Evolutionary conservation across 305 asterid species (phyloP), one percentile per base, ranked within the genome.

Genomic region (Ilex paraguariensis): DNA sequence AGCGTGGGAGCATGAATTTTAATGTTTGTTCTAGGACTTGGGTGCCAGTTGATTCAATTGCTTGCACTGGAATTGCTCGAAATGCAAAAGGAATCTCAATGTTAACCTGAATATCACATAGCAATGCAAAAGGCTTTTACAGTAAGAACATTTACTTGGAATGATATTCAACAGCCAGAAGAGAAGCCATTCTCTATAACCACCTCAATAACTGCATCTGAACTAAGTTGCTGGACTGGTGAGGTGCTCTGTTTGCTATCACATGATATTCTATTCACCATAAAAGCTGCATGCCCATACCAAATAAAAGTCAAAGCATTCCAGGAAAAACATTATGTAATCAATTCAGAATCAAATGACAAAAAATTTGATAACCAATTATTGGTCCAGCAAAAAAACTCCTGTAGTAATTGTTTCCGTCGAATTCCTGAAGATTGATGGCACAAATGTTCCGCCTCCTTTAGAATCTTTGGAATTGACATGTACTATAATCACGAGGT

Each of bases 191-290:
- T 36, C 14, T 40, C 33, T 44, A 73, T 7, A 60, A 54, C 3
- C 68, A 88, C 98, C 98, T 88, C 90, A 55, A 91, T 91, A 73
- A 77, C 81, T 55, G 98, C 94, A 82, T 88, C 91, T 63, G 97
- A 92, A 44, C 91, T 80, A 68, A 92, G 81, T 68, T 68, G 82
- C 91, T 87, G 95, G 67, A 73, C 79, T 0, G 79, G 73, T 44
- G 89, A 78, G 71, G 79, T 82, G 36, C 67, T 73, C 65, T 45
- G 65, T 13, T 74, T 62, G 77, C 82, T 75, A 64, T 81, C 95
- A 65, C 80, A 86, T 54, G 91, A 78, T 77, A 86, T 80, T 63
- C 71, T 84, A 65, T 86, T 89, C 72, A 67, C 72, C 72, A 67
- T 60, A 44, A 61, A 60, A 67, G 72, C 72, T 67, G 72, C 71